A percentile compares a stretch with the other conserved stretches of the same genome.
phyloP scores from a whole-genome alignment of 306 rosid genomes.

The Albizia julibrissin region DNA sequence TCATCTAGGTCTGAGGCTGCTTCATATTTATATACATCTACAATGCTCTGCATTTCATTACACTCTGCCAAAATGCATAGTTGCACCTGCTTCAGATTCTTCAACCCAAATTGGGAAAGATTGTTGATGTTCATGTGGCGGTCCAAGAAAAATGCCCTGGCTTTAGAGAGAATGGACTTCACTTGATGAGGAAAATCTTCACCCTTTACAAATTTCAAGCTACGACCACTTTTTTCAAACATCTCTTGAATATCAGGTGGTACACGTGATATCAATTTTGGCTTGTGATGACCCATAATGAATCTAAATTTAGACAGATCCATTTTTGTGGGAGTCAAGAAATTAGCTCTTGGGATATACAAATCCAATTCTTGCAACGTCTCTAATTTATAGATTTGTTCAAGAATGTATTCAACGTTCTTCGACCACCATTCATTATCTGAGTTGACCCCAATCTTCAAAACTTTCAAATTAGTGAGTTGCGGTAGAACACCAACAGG shows the following conservation, averaged over 20 bases:
- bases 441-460: conserved; percentile 7
- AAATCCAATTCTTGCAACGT: neutral
- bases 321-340: neutral
- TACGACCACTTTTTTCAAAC: neutral
- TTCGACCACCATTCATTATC: conserved; percentile 17
- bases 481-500: neutral
- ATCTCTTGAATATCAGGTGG: neutral
- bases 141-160: neutral
- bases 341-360: neutral
- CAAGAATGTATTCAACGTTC: neutral
- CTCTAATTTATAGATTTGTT: neutral
- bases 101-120: neutral
- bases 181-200: neutral
- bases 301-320: neutral
- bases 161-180: neutral
- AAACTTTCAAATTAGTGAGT: neutral
- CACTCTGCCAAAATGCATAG: neutral
- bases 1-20: neutral
- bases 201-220: conserved; percentile 13
- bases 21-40: neutral
- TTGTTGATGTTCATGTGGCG: neutral
- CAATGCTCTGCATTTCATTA: neutral
- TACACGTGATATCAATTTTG: conserved; percentile 3
- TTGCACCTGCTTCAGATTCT: neutral
- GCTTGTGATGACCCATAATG: neutral